Conservation (phyloP, 768 basidiomycete species). For the Xanthoconium purpureum region DNA sequence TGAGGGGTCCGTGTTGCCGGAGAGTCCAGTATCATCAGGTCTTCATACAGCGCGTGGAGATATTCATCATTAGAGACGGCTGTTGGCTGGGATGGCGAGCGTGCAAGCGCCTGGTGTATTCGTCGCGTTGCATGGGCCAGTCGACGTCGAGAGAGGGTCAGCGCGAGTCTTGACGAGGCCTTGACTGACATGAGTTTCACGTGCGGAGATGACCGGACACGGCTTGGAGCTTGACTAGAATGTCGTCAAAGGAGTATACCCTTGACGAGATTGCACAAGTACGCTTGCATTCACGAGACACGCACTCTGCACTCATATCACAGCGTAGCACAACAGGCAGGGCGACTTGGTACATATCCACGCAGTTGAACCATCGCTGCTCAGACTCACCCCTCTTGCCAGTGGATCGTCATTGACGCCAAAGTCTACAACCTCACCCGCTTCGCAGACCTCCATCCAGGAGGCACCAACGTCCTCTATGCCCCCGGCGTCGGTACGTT, state of each 20-base stretch:
- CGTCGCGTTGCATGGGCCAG: slow-evolving; percentile 6
- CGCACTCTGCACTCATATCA: neutral
- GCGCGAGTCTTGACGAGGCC: slow-evolving; percentile 3
- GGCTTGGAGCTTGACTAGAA: too few relatives aligned
- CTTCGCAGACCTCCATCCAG: slow-evolving; percentile 82
- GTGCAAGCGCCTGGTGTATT: slow-evolving; percentile 20
- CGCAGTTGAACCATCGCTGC: neutral
- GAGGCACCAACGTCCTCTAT: slow-evolving; percentile 73
- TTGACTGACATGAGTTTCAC: too few relatives aligned
- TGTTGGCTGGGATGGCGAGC: neutral
- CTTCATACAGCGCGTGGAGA: slow-evolving; percentile 37
- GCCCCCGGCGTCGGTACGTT: slow-evolving; percentile 58
- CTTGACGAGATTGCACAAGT: slow-evolving; percentile 70
- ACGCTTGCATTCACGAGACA: slow-evolving; percentile 9
- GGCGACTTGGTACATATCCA: slow-evolving; percentile 65
- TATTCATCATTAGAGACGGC: slow-evolving; percentile 11
- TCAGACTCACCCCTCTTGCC: slow-evolving; percentile 2
- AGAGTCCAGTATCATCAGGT: slow-evolving; percentile 34
- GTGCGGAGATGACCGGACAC: too few relatives aligned
- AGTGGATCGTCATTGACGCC: slow-evolving; percentile 83
- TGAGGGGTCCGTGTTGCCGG: neutral
- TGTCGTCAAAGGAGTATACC: neutral
- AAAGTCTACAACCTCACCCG: slow-evolving; percentile 80
- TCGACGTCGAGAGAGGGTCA: slow-evolving; percentile 7
- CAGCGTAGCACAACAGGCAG: slow-evolving; percentile 75